Percentiles rank a stretch among this genome's conserved stretches.
These are phyloP conservation scores for Clavispora santaluciae DNA, from an alignment of 805 yeast species.

Conservation along the genomic window DNA sequence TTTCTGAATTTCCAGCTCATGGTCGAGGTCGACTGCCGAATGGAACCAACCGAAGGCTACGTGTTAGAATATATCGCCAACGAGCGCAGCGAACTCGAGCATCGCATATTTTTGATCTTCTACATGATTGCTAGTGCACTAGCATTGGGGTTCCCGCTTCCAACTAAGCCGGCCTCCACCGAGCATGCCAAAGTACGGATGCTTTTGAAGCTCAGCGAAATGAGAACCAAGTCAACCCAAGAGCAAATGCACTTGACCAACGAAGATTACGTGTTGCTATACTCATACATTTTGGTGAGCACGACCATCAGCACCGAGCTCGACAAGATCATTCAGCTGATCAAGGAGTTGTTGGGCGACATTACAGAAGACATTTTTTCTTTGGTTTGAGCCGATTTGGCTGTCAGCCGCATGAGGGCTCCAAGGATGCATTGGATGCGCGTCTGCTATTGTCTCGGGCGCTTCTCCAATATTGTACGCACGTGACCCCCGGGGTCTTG, in stretches of 20 bases:
- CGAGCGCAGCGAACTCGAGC: conserved; percentile 67
- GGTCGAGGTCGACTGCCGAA: conserved; percentile 55
- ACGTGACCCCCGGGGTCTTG: conserved; percentile 5
- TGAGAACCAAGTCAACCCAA: conserved; percentile 31
- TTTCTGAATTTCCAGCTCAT: conserved; percentile 69
- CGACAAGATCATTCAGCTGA: conserved; percentile 48
- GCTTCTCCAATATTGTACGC: background rate
- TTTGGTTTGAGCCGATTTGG: conserved; percentile 36
- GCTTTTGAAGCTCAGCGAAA: conserved; percentile 58
- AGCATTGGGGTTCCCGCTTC: conserved; percentile 71
- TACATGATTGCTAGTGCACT: conserved; percentile 77
- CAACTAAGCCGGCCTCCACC: conserved; percentile 71
- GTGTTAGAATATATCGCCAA: conserved; percentile 50
- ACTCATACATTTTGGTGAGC: conserved; percentile 70
- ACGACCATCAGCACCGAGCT: conserved; percentile 62
- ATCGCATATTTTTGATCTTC: conserved; percentile 67
- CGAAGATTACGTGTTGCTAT: conserved; percentile 73
- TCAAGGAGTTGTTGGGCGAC: conserved; percentile 60
- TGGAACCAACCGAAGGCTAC: conserved; percentile 48
- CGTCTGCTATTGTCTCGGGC: no score
- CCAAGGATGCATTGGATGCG: no score
- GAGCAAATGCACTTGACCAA: conserved; percentile 40
- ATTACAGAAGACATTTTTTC: conserved; percentile 60
- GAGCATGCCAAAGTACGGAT: conserved; percentile 69
- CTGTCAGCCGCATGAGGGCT: no score